Base-by-base conservation (phyloP, 2,329 filamentous ascomycete genomes). In the Beauveria australis region DNA sequence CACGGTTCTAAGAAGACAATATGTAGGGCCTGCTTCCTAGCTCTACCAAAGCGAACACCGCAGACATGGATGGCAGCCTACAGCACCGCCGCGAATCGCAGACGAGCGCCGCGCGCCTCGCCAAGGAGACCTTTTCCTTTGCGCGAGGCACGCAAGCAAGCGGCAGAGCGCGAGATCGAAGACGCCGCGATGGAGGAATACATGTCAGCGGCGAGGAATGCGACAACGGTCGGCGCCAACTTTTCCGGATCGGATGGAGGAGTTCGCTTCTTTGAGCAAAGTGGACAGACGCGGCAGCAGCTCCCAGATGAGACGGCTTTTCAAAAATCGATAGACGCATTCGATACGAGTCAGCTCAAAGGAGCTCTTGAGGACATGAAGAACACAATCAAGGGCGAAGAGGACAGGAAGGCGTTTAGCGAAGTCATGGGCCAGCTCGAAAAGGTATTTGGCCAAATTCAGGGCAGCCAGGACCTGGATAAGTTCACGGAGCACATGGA, bases 201-300 rank as follows among this genome's bases (percentile, higher is more conserved):
- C 16, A 46, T 61, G 33, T 26, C 19, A 24, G 22, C 51, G 30
- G 28, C 53, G 1, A 52, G 6, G 12, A 46, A 51, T 3, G 37
- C 52, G 53, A 30, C 24, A 8, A 30, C 57, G 33, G 16, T 56
- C 41, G 33, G n/a, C 18, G 24, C 30, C n/a, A 44, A 33, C 12
- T 7, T 30, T 14, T 19, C 55, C 12, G 43, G n/a, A 2, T 12
- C 30, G 2, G 62, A 67, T 18, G 72, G 70, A 41, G 69, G 71
- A 3, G 73, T 81, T 12, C 74, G 75, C 9, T 81, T 75, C 66
- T 83, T 80, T 63, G 79, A 83, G 59, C 76, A 82, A 66, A 73
- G 74, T 16, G 71, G 72, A 3, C 64, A 69, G 33, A 65, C 67
- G 8, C 65, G 78, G 14, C 73, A 69, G 18, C 73, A 75, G 63